Conservation (phyloP, 176 grass and related monocot species). For the Hordeum vulgare region MorexV3_pseudomolecules_assembly NC_058522.1:568372953-568373452, state of each 20-base stretch:
- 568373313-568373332: not conserved
- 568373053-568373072: slow-evolving; percentile 60
- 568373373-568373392: no score
- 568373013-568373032: slow-evolving; percentile 46
- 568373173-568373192: not conserved
- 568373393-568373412: no score
- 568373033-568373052: slow-evolving; percentile 58
- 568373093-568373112: slow-evolving; percentile 67
- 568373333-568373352: not conserved
- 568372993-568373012: slow-evolving; percentile 39
- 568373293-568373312: no score
- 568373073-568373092: slow-evolving; percentile 34
- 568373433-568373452: no score
- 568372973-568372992: not conserved
- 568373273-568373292: no score
- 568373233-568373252: no score
- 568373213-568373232: no score
- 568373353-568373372: not conserved
- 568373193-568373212: not conserved
- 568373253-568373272: no score
- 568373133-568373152: slow-evolving; percentile 15
- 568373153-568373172: not conserved
- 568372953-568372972: not conserved
- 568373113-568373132: slow-evolving; percentile 69
- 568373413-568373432: no score